Evolutionary conservation across 2,329 filamentous ascomycete species (phyloP).

Genomic region (Arthrobotrys entomopaga): DNA sequence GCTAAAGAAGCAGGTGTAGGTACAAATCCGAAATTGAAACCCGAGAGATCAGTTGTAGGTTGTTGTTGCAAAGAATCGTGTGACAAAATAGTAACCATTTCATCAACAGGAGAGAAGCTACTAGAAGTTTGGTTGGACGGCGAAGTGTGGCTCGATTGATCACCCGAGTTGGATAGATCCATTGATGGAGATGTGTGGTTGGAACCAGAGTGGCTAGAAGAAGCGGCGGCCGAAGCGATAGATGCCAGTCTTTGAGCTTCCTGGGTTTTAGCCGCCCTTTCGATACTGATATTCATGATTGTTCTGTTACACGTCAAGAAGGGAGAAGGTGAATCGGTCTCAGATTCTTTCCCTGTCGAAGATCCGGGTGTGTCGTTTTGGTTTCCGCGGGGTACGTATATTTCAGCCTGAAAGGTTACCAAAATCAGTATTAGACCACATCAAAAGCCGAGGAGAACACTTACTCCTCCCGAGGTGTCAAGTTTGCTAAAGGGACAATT

Average conservation of each 20-base stretch:
- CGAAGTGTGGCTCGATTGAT: slow-evolving; percentile 40
- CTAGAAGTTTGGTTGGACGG: slow-evolving; percentile 44
- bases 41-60: slow-evolving; percentile 14
- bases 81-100: slow-evolving; percentile 40
- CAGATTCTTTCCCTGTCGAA: slow-evolving; percentile 26
- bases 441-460: not conserved
- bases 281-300: slow-evolving; percentile 49
- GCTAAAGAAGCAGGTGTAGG: slow-evolving; percentile 6
- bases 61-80: slow-evolving; percentile 41
- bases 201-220: slow-evolving; percentile 26
- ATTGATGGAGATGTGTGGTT: slow-evolving; percentile 52
- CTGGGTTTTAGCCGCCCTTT: slow-evolving; percentile 33
- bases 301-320: slow-evolving; percentile 37
- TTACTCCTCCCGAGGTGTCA: slow-evolving; percentile 7
- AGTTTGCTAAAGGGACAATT: slow-evolving; percentile 42
- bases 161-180: slow-evolving; percentile 35
- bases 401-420: slow-evolving; percentile 37
- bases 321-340: slow-evolving; percentile 18
- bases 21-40: slow-evolving; percentile 40
- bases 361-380: slow-evolving; percentile 13
- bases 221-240: slow-evolving; percentile 11
- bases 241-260: slow-evolving; percentile 36
- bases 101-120: slow-evolving; percentile 44
- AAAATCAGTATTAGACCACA: not conserved
- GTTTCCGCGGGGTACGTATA: slow-evolving; percentile 9